Conservation (phyloP, 805 yeast species). For the Helenozyma baotianmanensis region DNA sequence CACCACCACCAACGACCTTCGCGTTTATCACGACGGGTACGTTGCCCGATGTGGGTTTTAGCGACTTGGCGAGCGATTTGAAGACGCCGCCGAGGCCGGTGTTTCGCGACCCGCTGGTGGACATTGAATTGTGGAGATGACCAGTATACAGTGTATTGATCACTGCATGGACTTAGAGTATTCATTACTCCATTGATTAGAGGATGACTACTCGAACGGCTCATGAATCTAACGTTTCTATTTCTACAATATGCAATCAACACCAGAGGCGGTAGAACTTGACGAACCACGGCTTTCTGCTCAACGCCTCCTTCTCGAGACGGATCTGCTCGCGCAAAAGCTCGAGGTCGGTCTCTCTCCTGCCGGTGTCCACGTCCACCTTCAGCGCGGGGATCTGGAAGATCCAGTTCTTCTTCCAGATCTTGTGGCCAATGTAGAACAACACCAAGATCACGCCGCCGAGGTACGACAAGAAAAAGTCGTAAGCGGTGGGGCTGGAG, state of each 20-base stretch:
- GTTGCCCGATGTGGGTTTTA: slow-evolving; percentile 22
- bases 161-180: too few relatives aligned
- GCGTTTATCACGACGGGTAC: slow-evolving; percentile 33
- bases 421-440: slow-evolving; percentile 42
- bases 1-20: slow-evolving; percentile 42
- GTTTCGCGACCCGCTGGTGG: slow-evolving; percentile 6
- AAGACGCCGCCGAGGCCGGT: slow-evolving; percentile 39
- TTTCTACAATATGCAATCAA: too few relatives aligned
- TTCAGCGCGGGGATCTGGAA: slow-evolving; percentile 41
- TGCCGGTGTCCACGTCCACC: slow-evolving; percentile 61
- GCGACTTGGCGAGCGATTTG: slow-evolving; percentile 35
- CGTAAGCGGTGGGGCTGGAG: slow-evolving; percentile 28
- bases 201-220: too few relatives aligned
- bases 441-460: slow-evolving; percentile 44
- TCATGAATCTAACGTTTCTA: too few relatives aligned
- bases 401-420: slow-evolving; percentile 44
- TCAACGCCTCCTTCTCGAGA: slow-evolving; percentile 19
- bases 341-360: slow-evolving; percentile 57
- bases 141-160: too few relatives aligned
- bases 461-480: slow-evolving; percentile 42
- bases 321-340: slow-evolving; percentile 40
- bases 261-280: slow-evolving; percentile 36
- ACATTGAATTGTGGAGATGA: too few relatives aligned
- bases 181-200: too few relatives aligned
- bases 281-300: slow-evolving; percentile 30